Evolutionary conservation across 805 yeast species (phyloP).

Genomic region (Naumovozyma castellii): DNA sequence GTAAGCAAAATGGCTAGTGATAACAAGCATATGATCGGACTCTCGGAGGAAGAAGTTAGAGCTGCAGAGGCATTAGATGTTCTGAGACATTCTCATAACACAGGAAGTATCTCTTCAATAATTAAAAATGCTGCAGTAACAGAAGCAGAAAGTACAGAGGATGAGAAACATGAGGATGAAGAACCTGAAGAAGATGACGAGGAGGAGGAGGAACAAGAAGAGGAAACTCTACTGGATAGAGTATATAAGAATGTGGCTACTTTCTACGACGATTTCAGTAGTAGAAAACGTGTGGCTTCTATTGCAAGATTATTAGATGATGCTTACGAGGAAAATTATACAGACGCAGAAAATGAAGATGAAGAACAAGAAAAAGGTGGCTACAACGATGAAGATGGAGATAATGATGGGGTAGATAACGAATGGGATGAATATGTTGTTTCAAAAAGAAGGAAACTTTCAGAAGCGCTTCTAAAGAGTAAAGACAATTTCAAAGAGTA

Average conservation of each 20-base stretch:
- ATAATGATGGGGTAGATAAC: conserved; percentile 7
- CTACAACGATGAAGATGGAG: conserved; percentile 6
- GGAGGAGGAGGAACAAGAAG: conserved; percentile 1
- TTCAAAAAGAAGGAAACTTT: conserved; percentile 30
- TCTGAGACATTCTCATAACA: conserved; percentile 10
- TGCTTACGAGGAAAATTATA: conserved; percentile 30
- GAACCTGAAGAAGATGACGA: not conserved
- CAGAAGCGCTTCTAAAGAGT: conserved; percentile 31
- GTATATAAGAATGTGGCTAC: conserved; percentile 40
- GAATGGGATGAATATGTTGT: conserved; percentile 14
- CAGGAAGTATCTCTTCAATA: not conserved
- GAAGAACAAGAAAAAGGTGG: too few species aligned
- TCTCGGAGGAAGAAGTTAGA: conserved; percentile 21
- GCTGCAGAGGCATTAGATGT: conserved; percentile 24
- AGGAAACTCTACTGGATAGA: conserved; percentile 10
- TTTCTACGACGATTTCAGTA: conserved; percentile 34
- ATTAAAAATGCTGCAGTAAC: not conserved
- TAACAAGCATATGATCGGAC: conserved; percentile 2
- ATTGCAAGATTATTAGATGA: conserved; percentile 34
- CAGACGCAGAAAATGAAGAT: conserved; percentile 17
- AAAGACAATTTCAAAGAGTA: conserved; percentile 30
- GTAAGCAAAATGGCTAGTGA: not conserved
- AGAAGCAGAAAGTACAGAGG: not conserved
- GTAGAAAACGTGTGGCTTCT: conserved; percentile 32
- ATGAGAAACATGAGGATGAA: conserved; percentile 1